A percentile compares a stretch with the other conserved stretches of the same genome.
phyloP scores from a whole-genome alignment of 2,329 filamentous ascomycete genomes.

The Verticillium tricorpus region DNA sequence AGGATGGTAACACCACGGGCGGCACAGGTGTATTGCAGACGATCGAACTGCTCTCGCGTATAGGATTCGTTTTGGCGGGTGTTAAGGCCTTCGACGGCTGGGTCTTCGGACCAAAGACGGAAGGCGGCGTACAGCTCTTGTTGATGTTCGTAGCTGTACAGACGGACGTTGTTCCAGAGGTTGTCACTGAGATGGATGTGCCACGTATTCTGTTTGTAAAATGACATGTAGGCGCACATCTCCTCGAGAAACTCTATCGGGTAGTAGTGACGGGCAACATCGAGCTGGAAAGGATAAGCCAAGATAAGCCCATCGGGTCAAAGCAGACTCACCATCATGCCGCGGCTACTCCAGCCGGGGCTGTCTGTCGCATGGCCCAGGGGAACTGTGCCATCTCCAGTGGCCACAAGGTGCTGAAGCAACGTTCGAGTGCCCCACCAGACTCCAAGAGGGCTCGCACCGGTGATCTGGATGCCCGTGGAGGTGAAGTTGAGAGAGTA shows the following conservation, averaged over 20 bases:
- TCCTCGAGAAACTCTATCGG: constrained; percentile 30
- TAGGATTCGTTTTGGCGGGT: constrained; percentile 18
- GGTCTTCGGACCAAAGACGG: constrained; percentile 28
- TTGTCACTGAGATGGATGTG: constrained; percentile 47
- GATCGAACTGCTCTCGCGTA: constrained; percentile 33
- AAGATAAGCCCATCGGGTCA: background rate
- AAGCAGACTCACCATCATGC: constrained; percentile 28
- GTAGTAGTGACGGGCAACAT: constrained; percentile 20
- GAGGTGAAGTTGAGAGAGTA: constrained; percentile 37
- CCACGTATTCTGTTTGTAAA: constrained; percentile 44
- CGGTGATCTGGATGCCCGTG: constrained; percentile 29
- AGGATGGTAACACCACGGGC: constrained; percentile 46
- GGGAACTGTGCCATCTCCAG: constrained; percentile 21
- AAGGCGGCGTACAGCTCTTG: constrained; percentile 42
- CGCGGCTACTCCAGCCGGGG: constrained; percentile 39
- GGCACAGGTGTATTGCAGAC: constrained; percentile 45
- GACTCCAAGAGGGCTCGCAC: constrained; percentile 37
- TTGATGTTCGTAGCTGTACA: constrained; percentile 42
- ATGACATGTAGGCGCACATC: constrained; percentile 37
- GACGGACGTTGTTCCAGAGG: constrained; percentile 36
- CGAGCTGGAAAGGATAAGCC: constrained; percentile 6
- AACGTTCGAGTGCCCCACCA: constrained; percentile 43
- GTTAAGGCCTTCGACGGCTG: constrained; percentile 14
- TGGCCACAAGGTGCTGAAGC: constrained; percentile 33
- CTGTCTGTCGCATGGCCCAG: constrained; percentile 27